These are phyloP conservation scores for Fusarium concolor DNA, from an alignment of 2,329 filamentous ascomycete species.

Conservation along the genomic window DNA sequence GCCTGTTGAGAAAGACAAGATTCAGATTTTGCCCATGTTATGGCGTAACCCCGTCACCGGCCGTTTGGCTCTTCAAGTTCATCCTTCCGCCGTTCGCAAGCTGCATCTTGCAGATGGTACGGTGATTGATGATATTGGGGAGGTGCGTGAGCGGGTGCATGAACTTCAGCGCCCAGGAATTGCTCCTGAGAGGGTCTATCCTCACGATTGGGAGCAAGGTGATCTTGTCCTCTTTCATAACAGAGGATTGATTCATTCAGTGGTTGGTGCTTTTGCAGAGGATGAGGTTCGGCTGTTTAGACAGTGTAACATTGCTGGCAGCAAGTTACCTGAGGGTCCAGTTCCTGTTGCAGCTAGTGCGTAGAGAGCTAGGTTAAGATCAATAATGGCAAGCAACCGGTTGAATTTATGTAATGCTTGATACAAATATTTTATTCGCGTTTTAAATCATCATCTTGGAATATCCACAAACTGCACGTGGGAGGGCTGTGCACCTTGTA, in stretches of 20 bases:
- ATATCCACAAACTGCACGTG: neutral
- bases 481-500: neutral
- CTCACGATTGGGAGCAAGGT: constrained; percentile 81
- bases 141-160: constrained; percentile 76
- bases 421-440: neutral
- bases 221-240: constrained; percentile 85
- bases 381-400: rapidly evolving
- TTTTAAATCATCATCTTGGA: neutral
- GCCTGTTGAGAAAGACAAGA: constrained; percentile 71
- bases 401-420: neutral
- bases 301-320: constrained; percentile 83
- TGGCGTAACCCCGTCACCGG: constrained; percentile 82
- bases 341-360: neutral
- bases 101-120: constrained; percentile 75
- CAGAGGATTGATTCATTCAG: constrained; percentile 77
- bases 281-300: constrained; percentile 81
- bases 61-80: constrained; percentile 76
- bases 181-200: constrained; percentile 73
- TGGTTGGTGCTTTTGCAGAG: constrained; percentile 78
- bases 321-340: constrained; percentile 65
- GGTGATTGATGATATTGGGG: constrained; percentile 74
- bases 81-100: constrained; percentile 76
- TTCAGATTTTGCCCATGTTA: constrained; percentile 79
- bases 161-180: constrained; percentile 78
- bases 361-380: neutral